A percentile compares a stretch with the other conserved stretches of the same genome.
Conservation (phyloP, 2,329 filamentous ascomycete species). For the Lomentospora prolificans region DNA sequence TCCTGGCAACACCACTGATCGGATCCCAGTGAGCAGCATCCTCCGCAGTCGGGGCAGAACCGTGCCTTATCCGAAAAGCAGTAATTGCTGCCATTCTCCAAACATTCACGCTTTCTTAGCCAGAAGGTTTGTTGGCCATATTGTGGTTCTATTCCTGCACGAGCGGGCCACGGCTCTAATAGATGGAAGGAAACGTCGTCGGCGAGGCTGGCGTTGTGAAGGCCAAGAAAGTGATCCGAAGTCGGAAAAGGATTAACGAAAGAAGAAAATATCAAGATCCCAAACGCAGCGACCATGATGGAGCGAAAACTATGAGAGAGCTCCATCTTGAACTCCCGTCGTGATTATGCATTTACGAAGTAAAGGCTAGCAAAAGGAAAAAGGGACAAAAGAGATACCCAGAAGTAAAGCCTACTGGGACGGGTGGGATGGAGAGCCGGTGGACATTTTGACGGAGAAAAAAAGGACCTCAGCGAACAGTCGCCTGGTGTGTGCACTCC, state of each 20-base stretch:
- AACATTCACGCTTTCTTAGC: slow-evolving; percentile 5
- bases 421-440: neutral
- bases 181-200: neutral
- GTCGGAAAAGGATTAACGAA: neutral
- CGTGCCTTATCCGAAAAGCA: slow-evolving; percentile 9
- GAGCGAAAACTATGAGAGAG: neutral
- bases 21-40: slow-evolving; percentile 8
- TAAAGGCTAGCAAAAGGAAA: neutral
- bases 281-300: neutral
- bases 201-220: neutral
- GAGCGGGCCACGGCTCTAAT: slow-evolving; percentile 1
- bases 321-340: neutral
- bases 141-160: neutral
- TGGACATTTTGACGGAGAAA: neutral
- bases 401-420: neutral
- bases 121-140: neutral
- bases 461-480: neutral
- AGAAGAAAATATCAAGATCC: neutral
- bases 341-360: neutral
- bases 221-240: neutral
- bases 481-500: neutral
- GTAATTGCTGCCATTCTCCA: slow-evolving; percentile 10
- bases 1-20: slow-evolving; percentile 10
- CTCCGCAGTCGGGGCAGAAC: slow-evolving; percentile 11
- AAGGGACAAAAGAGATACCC: neutral